Conservation (phyloP, 495 filamentous ascomycete genomes). For the Paragyromitra xinjiangensis region DNA sequence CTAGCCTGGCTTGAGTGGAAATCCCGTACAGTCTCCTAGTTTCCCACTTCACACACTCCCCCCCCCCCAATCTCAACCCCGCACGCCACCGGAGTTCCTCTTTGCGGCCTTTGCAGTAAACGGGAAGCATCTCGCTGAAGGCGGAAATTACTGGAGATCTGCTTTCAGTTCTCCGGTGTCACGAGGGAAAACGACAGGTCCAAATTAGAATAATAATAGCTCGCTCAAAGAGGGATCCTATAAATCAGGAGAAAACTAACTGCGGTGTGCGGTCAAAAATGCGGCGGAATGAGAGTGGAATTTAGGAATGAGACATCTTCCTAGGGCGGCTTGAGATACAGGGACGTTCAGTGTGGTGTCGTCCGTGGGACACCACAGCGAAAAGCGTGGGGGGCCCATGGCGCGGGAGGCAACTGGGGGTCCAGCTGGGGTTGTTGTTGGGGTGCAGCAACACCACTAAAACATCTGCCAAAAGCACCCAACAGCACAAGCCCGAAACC, state of each 20-base stretch:
- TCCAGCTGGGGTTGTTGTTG: conserved; percentile 37
- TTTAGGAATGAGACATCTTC: conserved; percentile 40
- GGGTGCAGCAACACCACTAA: conserved; percentile 18
- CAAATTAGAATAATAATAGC: conserved; percentile 54
- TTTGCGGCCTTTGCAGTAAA: conserved; percentile 48
- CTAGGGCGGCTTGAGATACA: conserved; percentile 36
- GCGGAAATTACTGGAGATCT: conserved; percentile 47
- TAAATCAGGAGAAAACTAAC: conserved; percentile 34
- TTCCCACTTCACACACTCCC: conserved; percentile 13
- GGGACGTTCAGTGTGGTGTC: conserved; percentile 20
- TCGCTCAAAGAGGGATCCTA: conserved; percentile 47
- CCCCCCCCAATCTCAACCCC: conserved; percentile 43
- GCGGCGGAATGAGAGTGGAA: conserved; percentile 36
- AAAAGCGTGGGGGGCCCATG: conserved; percentile 45
- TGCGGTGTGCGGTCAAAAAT: conserved; percentile 24
- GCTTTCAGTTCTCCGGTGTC: conserved; percentile 16
- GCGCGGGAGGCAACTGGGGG: conserved; percentile 43
- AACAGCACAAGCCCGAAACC: conserved; percentile 12
- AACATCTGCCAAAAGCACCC: conserved; percentile 19
- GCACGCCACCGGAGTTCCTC: conserved; percentile 51
- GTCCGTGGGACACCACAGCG: conserved; percentile 13
- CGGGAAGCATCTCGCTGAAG: conserved; percentile 40
- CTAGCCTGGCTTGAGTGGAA: conserved; percentile 26
- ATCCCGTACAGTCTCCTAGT: conserved; percentile 32
- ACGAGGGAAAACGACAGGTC: conserved; percentile 42